Evolutionary conservation across 2,329 filamentous ascomycete species (phyloP), one percentile per base, ranked within the genome.

Genomic region (Cladosporium velox): DNA sequence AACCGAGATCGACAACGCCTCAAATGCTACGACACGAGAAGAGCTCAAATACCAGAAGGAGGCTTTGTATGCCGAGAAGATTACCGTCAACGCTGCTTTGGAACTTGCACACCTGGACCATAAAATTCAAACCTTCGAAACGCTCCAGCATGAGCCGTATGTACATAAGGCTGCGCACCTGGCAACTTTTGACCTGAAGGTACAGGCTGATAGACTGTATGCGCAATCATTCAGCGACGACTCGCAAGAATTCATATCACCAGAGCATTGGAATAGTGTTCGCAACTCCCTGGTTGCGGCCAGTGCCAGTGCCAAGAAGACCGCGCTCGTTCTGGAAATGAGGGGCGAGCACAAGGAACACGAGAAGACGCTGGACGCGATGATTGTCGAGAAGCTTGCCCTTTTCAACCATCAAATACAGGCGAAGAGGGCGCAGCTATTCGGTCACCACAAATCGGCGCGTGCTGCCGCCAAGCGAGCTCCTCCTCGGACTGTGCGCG

Each of bases 381-480:
- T 44, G 18, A 64, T 64, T 38, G 51, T 34, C 26, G 35, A 55
- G 26, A 64, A 28, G 35, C 47, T 47, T n/a, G 51, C 51, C 12
- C 8, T 2, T 10, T 14, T 34, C 7, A 2, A n/a, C 6, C 10
- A 64, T 1, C 8, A 47, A 26, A 7, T 64, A 15, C 35, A 38
- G n/a, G 51, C 51, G 24, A 32, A 34, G 61, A 64, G 51, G 26
- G 35, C 34, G 18, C 8, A 44, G 35, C 15, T 57, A 14, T 21
- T 47, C 7, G 35, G 5, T 10, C 24, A 32, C 32, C 32, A 51
- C 47, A 47, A 21, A n/a, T 26, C 14, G 24, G 51, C 28, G 26
- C 61, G 51, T 32, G 24, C 26, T 64, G 51, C 49, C 11, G 15
- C 26, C 34, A 57, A 47, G 59, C 59, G 47, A n/a, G 59, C n/a